A percentile compares a stretch with the other conserved stretches of the same genome.
Evolutionary conservation across 306 rosid genomes (phyloP).

Genomic region (Albizia julibrissin): DNA sequence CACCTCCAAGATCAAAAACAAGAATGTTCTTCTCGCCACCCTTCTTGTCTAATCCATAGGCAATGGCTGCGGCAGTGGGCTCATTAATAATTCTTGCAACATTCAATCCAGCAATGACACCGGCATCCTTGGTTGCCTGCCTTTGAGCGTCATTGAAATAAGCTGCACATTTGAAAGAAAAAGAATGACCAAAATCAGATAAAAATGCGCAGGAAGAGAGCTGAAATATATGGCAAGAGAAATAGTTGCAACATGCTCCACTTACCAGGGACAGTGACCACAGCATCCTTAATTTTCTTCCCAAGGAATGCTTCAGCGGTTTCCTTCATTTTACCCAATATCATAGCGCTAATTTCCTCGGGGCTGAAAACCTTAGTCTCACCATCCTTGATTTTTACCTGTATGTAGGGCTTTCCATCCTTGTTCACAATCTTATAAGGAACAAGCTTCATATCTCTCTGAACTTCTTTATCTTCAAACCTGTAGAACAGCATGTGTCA

Average conservation of each 20-base stretch:
- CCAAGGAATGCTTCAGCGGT: neutral
- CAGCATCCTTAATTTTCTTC: neutral
- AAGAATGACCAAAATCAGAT: neutral
- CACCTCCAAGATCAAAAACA: constrained; percentile 98
- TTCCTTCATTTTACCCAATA: neutral
- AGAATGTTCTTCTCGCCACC: constrained; percentile 99
- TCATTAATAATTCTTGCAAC: constrained; percentile 97
- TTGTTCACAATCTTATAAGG: constrained; percentile 75
- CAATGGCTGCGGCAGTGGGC: constrained; percentile 98
- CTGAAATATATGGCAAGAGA: neutral
- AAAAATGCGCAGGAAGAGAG: neutral
- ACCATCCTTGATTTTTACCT: constrained; percentile 66
- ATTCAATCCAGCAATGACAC: constrained; percentile 90
- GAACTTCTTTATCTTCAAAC: constrained; percentile 1
- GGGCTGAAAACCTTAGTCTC: neutral
- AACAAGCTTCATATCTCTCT: neutral
- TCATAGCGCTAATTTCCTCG: neutral
- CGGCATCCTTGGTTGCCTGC: constrained; percentile 99
- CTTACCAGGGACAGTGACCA: neutral
- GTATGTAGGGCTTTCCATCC: constrained; percentile 97
- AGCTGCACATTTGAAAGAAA: constrained; percentile 36
- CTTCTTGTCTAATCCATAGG: constrained; percentile 96
- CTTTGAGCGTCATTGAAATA: constrained; percentile 99
- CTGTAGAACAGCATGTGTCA: neutral
- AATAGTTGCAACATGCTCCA: neutral